Percentiles rank a stretch among this genome's conserved stretches.
Conservation (phyloP, 2,329 filamentous ascomycete genomes). For the Nothophoma quercina region DNA sequence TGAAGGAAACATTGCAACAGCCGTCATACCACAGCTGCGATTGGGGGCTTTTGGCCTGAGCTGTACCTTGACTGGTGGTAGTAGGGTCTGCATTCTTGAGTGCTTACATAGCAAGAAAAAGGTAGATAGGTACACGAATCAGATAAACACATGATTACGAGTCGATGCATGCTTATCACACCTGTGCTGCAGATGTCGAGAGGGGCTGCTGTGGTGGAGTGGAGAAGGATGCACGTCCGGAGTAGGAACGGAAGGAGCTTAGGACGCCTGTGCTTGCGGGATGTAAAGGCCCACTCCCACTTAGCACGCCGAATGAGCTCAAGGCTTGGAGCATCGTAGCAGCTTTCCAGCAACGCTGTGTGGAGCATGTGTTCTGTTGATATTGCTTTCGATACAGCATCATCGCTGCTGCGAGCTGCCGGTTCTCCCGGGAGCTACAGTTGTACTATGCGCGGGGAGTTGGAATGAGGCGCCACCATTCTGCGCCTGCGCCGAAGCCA, state of each 20-base stretch:
- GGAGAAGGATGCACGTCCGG: constrained; percentile 11
- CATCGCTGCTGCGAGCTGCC: not conserved
- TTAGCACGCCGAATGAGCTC: not conserved
- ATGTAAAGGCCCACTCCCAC: not conserved
- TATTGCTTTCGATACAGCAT: too few species aligned
- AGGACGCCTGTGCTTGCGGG: constrained; percentile 1
- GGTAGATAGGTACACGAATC: not conserved
- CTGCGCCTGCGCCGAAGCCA: constrained; percentile 9
- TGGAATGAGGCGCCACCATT: constrained; percentile 1
- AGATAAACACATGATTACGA: constrained; percentile 27
- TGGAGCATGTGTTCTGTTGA: not conserved
- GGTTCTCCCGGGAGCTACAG: constrained; percentile 1
- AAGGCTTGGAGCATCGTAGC: not conserved
- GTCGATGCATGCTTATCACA: constrained; percentile 27
- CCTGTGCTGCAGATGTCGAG: constrained; percentile 11
- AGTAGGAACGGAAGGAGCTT: constrained; percentile 3
- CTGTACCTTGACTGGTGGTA: not conserved
- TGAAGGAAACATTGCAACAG: not conserved
- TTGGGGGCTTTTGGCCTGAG: too few species aligned
- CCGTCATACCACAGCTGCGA: not conserved
- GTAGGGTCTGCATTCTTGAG: not conserved
- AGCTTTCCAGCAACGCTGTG: not conserved
- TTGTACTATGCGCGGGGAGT: not conserved
- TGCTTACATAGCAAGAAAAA: not conserved
- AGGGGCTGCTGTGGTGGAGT: not conserved